These are phyloP conservation scores for Cryphonectria nitschkei DNA, from an alignment of 2,329 filamentous ascomycete genomes.

Conservation along the genomic window DNA sequence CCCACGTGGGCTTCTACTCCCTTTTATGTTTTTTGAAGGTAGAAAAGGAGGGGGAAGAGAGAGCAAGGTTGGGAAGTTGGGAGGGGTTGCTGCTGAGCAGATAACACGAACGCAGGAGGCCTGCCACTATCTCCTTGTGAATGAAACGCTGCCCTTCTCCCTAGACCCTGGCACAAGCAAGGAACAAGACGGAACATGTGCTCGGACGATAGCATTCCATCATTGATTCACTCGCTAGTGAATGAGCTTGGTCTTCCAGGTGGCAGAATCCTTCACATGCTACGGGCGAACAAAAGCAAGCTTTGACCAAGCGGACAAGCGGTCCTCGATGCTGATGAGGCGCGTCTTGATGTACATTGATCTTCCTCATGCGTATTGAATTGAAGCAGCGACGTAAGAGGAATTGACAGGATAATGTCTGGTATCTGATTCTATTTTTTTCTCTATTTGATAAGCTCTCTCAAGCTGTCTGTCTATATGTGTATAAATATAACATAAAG, in stretches of 20 bases:
- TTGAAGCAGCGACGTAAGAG: not conserved
- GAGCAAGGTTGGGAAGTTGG: not conserved
- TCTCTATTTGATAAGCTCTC: not conserved
- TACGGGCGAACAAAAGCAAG: not conserved
- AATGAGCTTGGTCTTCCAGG: not conserved
- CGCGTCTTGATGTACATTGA: not conserved
- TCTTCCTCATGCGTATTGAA: not conserved
- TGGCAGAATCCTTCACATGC: not conserved
- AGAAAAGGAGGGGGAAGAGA: not conserved
- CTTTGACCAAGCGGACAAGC: not conserved
- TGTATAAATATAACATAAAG: no score
- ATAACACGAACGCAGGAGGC: not conserved
- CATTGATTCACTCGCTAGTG: not conserved
- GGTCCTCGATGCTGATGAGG: not conserved
- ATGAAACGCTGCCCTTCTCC: not conserved
- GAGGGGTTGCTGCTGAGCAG: not conserved
- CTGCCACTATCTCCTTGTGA: not conserved
- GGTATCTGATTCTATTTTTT: constrained; percentile 11
- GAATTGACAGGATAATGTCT: not conserved
- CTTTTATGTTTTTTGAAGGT: not conserved
- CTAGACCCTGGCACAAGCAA: not conserved
- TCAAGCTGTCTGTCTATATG: not conserved
- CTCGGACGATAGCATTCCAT: not conserved
- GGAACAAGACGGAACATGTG: not conserved
- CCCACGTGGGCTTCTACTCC: not conserved